These are phyloP conservation scores for Pleurotus platypus DNA, from an alignment of 768 basidiomycete genomes.

Conservation along the genomic window DNA sequence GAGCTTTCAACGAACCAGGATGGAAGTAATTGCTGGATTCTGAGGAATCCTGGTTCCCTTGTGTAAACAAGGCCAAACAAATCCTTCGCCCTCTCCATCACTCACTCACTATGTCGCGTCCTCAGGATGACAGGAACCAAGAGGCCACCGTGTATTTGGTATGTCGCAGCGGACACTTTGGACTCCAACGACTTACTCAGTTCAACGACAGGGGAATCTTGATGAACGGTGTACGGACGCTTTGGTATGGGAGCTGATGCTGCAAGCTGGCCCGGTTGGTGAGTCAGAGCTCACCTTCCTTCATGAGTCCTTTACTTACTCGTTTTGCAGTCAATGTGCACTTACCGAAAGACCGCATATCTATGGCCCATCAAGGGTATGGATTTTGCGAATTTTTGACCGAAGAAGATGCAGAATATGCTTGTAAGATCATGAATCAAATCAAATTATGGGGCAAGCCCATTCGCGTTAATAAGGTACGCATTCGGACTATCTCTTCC, in stretches of 20 bases:
- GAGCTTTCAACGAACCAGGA: too few relatives aligned
- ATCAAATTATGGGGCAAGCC: constrained; percentile 99
- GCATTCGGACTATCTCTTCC: constrained; percentile 19
- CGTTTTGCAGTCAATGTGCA: constrained; percentile 82
- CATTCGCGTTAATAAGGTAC: constrained; percentile 96
- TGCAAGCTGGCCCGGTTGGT: constrained; percentile 99
- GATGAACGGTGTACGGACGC: constrained; percentile 95
- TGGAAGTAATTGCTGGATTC: too few relatives aligned
- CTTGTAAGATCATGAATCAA: constrained; percentile 99
- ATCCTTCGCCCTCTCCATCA: constrained; percentile 1
- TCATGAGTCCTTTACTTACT: not conserved
- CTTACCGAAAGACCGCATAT: constrained; percentile 96
- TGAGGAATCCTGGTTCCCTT: too few relatives aligned
- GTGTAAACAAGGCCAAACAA: not conserved
- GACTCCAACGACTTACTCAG: constrained; percentile 1
- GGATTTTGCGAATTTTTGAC: constrained; percentile 99
- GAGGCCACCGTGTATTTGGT: constrained; percentile 90
- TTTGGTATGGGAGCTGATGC: constrained; percentile 96
- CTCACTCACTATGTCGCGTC: constrained; percentile 49
- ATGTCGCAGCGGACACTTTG: constrained; percentile 9
- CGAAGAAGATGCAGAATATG: constrained; percentile 99
- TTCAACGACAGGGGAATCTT: constrained; percentile 74
- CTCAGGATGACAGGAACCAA: constrained; percentile 87
- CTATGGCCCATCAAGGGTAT: constrained; percentile 98
- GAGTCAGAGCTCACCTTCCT: constrained; percentile 28